Conservation (phyloP, 192 early-diverging fungal genomes). For the Ambispora gerdemannii region DNA sequence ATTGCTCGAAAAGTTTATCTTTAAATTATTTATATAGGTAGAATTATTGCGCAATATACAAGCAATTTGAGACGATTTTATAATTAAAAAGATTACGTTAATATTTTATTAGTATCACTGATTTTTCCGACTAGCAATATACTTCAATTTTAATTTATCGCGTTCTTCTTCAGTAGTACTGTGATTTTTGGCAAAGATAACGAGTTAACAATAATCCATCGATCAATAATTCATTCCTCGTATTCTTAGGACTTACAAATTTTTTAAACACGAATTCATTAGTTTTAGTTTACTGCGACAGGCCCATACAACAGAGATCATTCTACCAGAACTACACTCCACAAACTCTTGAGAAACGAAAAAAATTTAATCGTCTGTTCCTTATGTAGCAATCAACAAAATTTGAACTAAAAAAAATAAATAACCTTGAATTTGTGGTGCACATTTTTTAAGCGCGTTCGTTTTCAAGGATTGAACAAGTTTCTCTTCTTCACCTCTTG, state of each 20-base stretch:
- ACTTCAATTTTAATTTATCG: not conserved
- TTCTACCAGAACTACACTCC: not conserved
- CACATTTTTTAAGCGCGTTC: not conserved
- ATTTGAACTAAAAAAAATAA: not conserved
- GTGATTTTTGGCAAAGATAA: not conserved
- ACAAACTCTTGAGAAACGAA: not conserved
- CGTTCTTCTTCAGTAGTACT: not conserved
- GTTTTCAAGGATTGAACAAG: not conserved
- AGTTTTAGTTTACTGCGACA: not conserved
- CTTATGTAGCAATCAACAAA: too few relatives aligned
- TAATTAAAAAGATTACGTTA: constrained; percentile 6
- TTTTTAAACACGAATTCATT: not conserved
- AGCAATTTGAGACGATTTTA: constrained; percentile 35
- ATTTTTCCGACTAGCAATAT: not conserved
- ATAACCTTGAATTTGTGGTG: not conserved
- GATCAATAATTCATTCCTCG: not conserved
- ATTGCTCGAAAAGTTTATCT: too few relatives aligned
- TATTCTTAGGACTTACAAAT: not conserved
- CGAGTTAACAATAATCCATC: not conserved
- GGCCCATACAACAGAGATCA: not conserved
- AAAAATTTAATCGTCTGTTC: too few relatives aligned
- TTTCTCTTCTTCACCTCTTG: not conserved
- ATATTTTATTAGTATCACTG: constrained; percentile 20
- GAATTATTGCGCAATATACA: too few relatives aligned
- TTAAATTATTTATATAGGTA: too few relatives aligned